Base-by-base conservation (phyloP, 2,329 filamentous ascomycete genomes). In the Calonectria crousiana region DNA sequence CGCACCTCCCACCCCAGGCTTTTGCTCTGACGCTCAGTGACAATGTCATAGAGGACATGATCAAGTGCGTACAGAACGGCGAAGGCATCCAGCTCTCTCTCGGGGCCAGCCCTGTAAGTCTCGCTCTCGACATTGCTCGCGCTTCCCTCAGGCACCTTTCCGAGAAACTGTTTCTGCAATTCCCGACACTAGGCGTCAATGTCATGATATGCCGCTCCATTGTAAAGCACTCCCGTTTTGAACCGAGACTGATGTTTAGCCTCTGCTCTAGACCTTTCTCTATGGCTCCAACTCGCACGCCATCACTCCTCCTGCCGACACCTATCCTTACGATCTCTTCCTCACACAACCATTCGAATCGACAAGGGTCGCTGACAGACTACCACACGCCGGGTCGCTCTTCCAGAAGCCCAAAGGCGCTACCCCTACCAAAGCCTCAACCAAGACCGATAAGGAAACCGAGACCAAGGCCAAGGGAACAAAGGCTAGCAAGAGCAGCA, bases 41-140 rank as follows among this genome's bases (percentile, higher is more conserved):
- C 81, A 86, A 85, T 81, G 86, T 91, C 67, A 89, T 93, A 78
- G 90, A 92, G 81, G 87, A 90, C 75, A 90, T 93, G 88, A 92
- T 93, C 77, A 87, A 87, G 82, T 90, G 89, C 79, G 87, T 90
- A 49, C 89, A 89, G 79, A 87, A 88, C 84, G 90, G 90, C 66
- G 87, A 90, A 70, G 85, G 88, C 58, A 87, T 93, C 68, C 86
- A 90, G 79, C 85, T 93, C 78, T 88, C 89, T 6, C 83, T 93
- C 75, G 92, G 92, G 51, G 86, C 85, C 79, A 87, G 84, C 78
- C 91, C 91, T 47, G 92, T 93, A 90, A 88, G 91, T 88, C 69
- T 23, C 26, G 44, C 38, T 56, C 58, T 60, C 23, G 18, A 20
- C 13, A 67, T 26, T 53, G 9, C 26, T 47, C 28, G n/a, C 53